Base-by-base conservation (phyloP, 2,329 filamentous ascomycete species). In the Phialophora chinensis region DNA sequence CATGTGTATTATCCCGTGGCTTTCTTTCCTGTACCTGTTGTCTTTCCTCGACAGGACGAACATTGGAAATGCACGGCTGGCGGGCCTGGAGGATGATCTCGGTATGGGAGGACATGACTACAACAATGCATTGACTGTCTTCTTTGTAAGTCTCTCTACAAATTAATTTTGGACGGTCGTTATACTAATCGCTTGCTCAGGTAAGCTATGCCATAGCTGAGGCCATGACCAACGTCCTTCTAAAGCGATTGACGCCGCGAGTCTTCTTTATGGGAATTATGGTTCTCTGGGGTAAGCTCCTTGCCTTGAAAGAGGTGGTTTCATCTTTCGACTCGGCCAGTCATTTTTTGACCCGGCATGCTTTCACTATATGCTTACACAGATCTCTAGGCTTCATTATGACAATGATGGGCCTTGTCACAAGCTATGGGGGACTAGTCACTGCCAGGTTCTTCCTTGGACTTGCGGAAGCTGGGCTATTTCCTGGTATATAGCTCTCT, bases 211-310 rank as follows among this genome's bases (percentile, higher is more conserved):
- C 91, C 1, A 78, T 93, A 44, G 92, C 92, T 69, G 92, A 94
- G 73, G 79, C 79, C 0, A 73, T 93, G 42, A 92, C 91, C 67
- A 96, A 96, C 75, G 82, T 94, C 54, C 78, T 96, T 25, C 87
- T 96, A 66, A 96, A 95, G 79, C 85, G 84, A 27, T 80, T 91
- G 68, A 85, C 1, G 91, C 93, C 0, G 90, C 89, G 55, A 79
- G 93, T 62, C 96, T 96, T 75, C 88, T 96, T 66, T 90, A 69
- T 64, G 7, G 92, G 92, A 69, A 96, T 95, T 74, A 96, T 97
- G 88, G 84, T 86, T 72, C 83, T 85, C 23, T 81, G 79, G 76
- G 80, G 79, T 2, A 72, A 33, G 31, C 8, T 33, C 31, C 31
- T 2, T 33, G 31, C 31, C 8, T 33, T 11, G 31, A 11, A 33